Base-by-base conservation (phyloP, 2,329 filamentous ascomycete species). In the Phoma sp. region DNA sequence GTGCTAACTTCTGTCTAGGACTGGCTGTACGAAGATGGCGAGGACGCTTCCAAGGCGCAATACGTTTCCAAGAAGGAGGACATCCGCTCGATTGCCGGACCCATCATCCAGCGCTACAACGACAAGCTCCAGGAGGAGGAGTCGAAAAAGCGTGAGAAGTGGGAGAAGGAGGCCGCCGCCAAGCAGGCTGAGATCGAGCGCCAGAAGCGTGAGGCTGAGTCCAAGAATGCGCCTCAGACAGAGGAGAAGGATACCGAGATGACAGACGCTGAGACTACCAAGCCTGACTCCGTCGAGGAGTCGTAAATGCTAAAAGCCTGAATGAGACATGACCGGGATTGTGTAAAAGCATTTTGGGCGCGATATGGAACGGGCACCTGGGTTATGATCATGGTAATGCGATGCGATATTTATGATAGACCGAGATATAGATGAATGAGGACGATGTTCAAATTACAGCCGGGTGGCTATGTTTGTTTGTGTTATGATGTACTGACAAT, bases 1-100 rank as follows among this genome's bases (percentile, higher is more conserved):
- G 2, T 1, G 32, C 62, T 69, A 58, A 67, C 60, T 28, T 14
- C 11, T 6, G 29, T 7, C 20, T 61, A 98, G 93, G 93, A 99
- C 74, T 99, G 95, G 95, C 84, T 99, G 57, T 98, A 98, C 77
- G 93, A 97, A 48, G 95, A 98, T 50, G 95, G 95, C 56, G 93
- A 97, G 61, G 95, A 99, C 76, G 87, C 92, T 64, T 90, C 90
- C 71, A 98, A 98, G 84, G 92, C 90, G 48, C 85, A 95, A 71
- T 99, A 99, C 80, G 81, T 96, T 58, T 85, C 91, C 79, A 99
- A 98, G 86, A 88, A 95, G 77, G 95, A 98, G 60, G 95, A 99
- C 77, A 92, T 99, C 76, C 90, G 92, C 66, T 87, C 91, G 64
- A 84, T 96, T 69, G 91, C 92, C 39, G 95, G 93, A 14, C 93